Conservation (phyloP, 225 moss, liverwort and hornwort species). For the Ulota crispa region DNA sequence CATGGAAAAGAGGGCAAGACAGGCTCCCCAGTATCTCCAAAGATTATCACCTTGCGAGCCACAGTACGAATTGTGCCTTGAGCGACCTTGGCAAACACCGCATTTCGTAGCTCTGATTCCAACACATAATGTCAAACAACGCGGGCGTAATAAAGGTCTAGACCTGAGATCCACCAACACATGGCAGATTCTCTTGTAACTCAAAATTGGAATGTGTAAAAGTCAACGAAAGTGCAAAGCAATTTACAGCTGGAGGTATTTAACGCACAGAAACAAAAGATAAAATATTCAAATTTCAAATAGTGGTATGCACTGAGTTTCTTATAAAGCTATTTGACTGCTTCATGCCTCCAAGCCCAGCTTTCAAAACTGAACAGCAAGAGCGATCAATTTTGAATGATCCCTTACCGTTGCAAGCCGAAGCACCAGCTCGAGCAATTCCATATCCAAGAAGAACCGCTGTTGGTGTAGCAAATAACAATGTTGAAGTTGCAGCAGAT, state of each 20-base stretch:
- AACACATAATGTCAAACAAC: slow-evolving; percentile 65
- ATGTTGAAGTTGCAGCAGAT: slow-evolving; percentile 53
- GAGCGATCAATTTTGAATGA: slow-evolving; percentile 13
- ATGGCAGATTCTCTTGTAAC: slow-evolving; percentile 56
- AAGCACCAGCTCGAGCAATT: slow-evolving; percentile 90
- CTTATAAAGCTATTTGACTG: background rate
- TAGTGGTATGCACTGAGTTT: background rate
- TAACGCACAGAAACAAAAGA: slow-evolving; percentile 16
- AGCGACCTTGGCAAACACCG: slow-evolving; percentile 98
- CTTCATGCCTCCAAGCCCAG: slow-evolving; percentile 3
- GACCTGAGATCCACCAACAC: slow-evolving; percentile 70
- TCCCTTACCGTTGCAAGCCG: slow-evolving; percentile 89
- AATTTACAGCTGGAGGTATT: slow-evolving; percentile 9
- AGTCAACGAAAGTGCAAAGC: slow-evolving; percentile 20
- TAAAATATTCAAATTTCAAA: background rate
- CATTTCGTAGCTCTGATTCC: slow-evolving; percentile 94
- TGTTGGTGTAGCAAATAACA: slow-evolving; percentile 81
- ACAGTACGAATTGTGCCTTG: slow-evolving; percentile 99
- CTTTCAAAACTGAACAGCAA: slow-evolving; percentile 16
- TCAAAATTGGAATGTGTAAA: slow-evolving; percentile 19
- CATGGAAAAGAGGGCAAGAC: slow-evolving; percentile 15
- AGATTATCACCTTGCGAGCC: slow-evolving; percentile 77
- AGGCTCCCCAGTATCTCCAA: slow-evolving; percentile 17
- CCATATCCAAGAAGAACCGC: slow-evolving; percentile 96
- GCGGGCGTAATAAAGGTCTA: slow-evolving; percentile 53